Conservation (phyloP, 192 early-diverging fungal species). For the Coemansia reversa region DNA sequence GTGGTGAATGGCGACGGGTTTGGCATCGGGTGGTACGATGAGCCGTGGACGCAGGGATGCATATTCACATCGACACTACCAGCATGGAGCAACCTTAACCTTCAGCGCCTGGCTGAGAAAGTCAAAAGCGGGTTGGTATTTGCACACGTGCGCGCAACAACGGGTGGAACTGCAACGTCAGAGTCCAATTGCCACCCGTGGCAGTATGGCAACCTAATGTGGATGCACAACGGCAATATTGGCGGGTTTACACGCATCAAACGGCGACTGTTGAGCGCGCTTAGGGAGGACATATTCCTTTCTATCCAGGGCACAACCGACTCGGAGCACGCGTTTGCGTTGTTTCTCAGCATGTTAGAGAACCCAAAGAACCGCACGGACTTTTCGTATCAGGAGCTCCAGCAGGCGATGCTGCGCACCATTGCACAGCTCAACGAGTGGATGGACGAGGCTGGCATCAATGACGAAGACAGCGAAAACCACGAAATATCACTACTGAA, state of each 20-base stretch:
- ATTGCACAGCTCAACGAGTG: conserved; percentile 72
- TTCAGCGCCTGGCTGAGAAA: conserved; percentile 73
- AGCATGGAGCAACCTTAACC: conserved; percentile 78
- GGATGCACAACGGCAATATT: conserved; percentile 80
- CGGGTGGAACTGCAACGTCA: conserved; percentile 65
- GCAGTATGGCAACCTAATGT: conserved; percentile 74
- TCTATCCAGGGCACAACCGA: conserved; percentile 76
- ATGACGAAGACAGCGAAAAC: conserved; percentile 7
- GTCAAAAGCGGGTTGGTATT: conserved; percentile 73
- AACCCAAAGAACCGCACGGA: conserved; percentile 28
- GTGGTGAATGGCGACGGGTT: conserved; percentile 81
- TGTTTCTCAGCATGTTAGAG: conserved; percentile 71
- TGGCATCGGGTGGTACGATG: conserved; percentile 74
- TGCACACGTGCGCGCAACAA: conserved; percentile 77
- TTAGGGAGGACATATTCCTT: conserved; percentile 68
- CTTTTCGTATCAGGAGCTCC: conserved; percentile 64
- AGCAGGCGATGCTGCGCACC: conserved; percentile 71
- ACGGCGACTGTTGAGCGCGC: conserved; percentile 60
- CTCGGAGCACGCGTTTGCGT: conserved; percentile 78
- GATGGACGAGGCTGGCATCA: conserved; percentile 63
- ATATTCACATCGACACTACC: conserved; percentile 81
- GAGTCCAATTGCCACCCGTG: conserved; percentile 73
- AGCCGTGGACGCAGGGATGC: conserved; percentile 62
- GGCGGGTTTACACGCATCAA: conserved; percentile 69
- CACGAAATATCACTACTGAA: conserved; percentile 68